A percentile compares a stretch with the other conserved stretches of the same genome.
Evolutionary conservation across 176 grass and related monocot species (phyloP).

Genomic region (Oryza officinalis): DNA sequence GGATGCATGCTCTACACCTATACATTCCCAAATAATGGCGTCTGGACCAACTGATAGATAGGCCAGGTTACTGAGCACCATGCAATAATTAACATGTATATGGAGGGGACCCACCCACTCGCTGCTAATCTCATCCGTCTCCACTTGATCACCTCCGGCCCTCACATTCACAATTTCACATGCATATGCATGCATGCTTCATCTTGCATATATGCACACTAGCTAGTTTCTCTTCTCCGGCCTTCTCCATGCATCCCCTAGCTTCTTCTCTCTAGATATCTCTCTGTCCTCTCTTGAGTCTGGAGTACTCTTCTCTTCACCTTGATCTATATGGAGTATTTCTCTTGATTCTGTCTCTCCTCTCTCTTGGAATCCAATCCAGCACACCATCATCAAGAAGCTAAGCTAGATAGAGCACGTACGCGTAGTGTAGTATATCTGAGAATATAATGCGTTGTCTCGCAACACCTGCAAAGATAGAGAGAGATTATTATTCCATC

Average conservation of each 20-base stretch:
- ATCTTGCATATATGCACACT: neutral
- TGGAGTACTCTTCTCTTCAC: neutral
- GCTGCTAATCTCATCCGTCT: neutral
- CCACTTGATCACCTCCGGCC: neutral
- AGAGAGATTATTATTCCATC: slow-evolving; percentile 22
- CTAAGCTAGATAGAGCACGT: slow-evolving; percentile 1
- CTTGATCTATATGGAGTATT: neutral
- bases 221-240: neutral
- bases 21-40: slow-evolving; percentile 27
- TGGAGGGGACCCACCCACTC: neutral
- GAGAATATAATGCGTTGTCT: slow-evolving; percentile 66
- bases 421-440: slow-evolving; percentile 50
- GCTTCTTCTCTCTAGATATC: neutral
- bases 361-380: slow-evolving; percentile 16
- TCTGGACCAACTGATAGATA: slow-evolving; percentile 20
- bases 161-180: slow-evolving; percentile 10
- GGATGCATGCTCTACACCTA: slow-evolving; percentile 22
- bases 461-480: slow-evolving; percentile 49
- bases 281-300: too few relatives aligned
- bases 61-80: slow-evolving; percentile 3
- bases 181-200: slow-evolving; percentile 20
- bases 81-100: slow-evolving; percentile 25
- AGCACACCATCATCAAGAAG: slow-evolving; percentile 38
- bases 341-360: neutral
- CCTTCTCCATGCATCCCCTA: neutral